phyloP scores from a whole-genome alignment of 805 yeast genomes.

The Torulaspora delbrueckii region DNA sequence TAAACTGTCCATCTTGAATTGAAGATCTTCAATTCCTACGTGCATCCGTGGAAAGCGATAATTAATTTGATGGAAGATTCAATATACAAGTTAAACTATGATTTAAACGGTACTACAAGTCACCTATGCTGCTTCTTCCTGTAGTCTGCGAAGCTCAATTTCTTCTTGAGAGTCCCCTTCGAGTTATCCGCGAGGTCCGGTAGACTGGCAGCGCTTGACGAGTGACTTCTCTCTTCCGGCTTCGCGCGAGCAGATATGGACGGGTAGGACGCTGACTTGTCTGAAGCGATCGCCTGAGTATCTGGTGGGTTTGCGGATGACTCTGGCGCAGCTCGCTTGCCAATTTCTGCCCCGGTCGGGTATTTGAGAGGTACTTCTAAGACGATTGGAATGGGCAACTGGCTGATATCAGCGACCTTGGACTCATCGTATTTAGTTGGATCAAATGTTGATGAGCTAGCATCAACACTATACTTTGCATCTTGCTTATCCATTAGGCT shows the following conservation, averaged over 20 bases:
- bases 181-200: constrained; percentile 7
- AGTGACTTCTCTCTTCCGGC: constrained; percentile 2
- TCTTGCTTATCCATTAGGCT: constrained; percentile 6
- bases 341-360: not conserved
- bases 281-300: not conserved
- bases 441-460: constrained; percentile 1
- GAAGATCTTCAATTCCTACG: not conserved
- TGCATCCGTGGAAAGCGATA: not conserved
- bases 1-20: not conserved
- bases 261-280: not conserved
- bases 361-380: constrained; percentile 10
- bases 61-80: not conserved
- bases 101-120: not conserved
- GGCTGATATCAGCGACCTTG: constrained; percentile 19
- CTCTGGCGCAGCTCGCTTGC: not conserved
- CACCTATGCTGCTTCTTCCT: constrained; percentile 26
- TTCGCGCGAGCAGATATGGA: not conserved
- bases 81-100: not conserved
- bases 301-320: not conserved
- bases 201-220: constrained; percentile 6
- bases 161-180: constrained; percentile 24
- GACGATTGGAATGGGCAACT: constrained; percentile 26
- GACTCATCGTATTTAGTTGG: constrained; percentile 25
- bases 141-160: constrained; percentile 37
- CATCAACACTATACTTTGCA: not conserved